Conservation (phyloP, 129 eudicot species). For the Artemisia annua region DNA sequence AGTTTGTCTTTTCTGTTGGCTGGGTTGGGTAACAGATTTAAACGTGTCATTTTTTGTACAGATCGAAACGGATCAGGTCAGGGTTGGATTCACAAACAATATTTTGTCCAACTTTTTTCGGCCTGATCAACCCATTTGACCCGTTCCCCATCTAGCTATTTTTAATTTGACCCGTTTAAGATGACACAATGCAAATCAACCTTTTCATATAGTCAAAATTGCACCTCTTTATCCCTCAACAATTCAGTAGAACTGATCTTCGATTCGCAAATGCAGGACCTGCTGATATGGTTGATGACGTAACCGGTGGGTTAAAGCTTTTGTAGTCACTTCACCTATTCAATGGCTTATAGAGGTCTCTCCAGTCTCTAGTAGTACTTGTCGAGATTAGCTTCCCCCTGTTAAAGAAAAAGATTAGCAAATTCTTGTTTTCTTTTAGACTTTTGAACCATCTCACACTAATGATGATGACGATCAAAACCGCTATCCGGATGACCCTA, state of each 20-base stretch:
- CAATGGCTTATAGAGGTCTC: constrained; percentile 17
- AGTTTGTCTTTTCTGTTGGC: constrained; percentile 23
- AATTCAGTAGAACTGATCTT: constrained; percentile 6
- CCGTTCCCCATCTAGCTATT: background rate
- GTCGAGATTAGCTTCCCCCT: background rate
- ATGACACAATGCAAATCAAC: background rate
- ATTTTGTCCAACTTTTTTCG: too few relatives aligned
- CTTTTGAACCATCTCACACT: constrained; percentile 23
- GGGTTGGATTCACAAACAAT: too few relatives aligned
- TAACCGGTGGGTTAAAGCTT: constrained; percentile 97
- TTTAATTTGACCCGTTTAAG: background rate
- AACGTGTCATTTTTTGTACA: background rate
- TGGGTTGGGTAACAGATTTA: background rate
- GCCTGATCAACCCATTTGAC: background rate
- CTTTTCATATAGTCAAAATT: background rate
- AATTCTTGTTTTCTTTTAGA: constrained; percentile 1
- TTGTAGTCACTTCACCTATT: constrained; percentile 33
- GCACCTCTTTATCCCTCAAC: background rate
- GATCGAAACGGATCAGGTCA: background rate
- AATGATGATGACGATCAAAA: constrained; percentile 25
- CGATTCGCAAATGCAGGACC: constrained; percentile 69
- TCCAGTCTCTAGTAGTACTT: background rate
- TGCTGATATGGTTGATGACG: constrained; percentile 95
- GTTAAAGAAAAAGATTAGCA: constrained; percentile 19
- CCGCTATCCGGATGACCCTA: too few relatives aligned